Conservation (phyloP, 1,284 basidiomycete species). For the Coriolopsis trogii region DNA sequence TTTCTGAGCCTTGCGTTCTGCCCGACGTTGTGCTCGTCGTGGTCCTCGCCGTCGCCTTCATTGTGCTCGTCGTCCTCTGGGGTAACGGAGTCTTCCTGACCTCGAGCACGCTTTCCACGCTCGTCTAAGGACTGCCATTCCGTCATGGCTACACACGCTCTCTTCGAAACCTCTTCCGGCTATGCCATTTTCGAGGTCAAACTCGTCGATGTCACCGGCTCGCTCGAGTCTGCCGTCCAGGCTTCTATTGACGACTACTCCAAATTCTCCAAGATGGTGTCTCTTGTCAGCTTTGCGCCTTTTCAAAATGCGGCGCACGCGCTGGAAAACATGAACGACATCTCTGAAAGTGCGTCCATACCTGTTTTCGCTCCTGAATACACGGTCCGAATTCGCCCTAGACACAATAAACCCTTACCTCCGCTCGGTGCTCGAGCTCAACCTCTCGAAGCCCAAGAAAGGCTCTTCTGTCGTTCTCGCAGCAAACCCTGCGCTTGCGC, state of each 20-base stretch:
- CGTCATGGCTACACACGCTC: slow-evolving; percentile 82
- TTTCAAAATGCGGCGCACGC: slow-evolving; percentile 97
- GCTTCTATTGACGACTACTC: slow-evolving; percentile 85
- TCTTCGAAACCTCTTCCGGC: slow-evolving; percentile 95
- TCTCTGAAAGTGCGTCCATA: slow-evolving; percentile 81
- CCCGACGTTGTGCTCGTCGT: slow-evolving; percentile 12
- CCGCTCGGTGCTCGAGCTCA: slow-evolving; percentile 86
- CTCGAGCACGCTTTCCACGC: not conserved
- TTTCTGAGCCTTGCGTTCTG: slow-evolving; percentile 10
- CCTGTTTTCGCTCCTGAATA: not conserved
- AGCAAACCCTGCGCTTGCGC: slow-evolving; percentile 83
- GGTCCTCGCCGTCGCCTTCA: slow-evolving; percentile 9
- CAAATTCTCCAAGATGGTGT: slow-evolving; percentile 95
- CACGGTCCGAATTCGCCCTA: slow-evolving; percentile 35
- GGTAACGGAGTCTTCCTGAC: no score
- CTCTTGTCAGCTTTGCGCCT: slow-evolving; percentile 89
- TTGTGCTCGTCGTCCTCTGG: not conserved
- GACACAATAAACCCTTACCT: slow-evolving; percentile 90
- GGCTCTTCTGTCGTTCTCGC: slow-evolving; percentile 76
- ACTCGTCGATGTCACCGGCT: slow-evolving; percentile 89
- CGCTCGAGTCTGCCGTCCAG: slow-evolving; percentile 83
- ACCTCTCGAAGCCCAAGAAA: slow-evolving; percentile 84
- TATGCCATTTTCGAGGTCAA: slow-evolving; percentile 94
- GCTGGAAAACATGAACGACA: slow-evolving; percentile 94
- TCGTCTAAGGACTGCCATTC: not conserved